A percentile compares a stretch with the other conserved stretches of the same genome.
Conservation (phyloP, 192 early-diverging fungal species). For the Umbelopsis vinacea region DNA sequence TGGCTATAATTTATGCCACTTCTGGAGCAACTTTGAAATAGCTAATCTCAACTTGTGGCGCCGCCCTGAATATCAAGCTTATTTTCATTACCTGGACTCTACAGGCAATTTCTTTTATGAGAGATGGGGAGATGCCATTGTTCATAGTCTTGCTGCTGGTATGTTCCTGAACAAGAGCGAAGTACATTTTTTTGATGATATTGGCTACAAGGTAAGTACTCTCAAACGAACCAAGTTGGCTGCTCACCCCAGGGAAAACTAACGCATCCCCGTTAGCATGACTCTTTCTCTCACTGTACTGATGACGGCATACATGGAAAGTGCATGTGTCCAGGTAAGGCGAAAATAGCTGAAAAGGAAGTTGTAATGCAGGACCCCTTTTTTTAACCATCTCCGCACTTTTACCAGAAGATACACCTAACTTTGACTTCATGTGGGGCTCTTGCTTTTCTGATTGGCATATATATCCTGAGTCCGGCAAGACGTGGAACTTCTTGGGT, state of each 20-base stretch:
- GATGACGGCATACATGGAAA: constrained; percentile 36
- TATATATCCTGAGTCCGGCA: constrained; percentile 23
- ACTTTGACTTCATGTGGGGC: constrained; percentile 36
- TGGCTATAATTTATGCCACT: constrained; percentile 72
- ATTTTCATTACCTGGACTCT: constrained; percentile 66
- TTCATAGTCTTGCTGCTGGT: constrained; percentile 69
- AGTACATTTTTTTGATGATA: constrained; percentile 75
- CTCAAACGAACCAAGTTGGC: constrained; percentile 29
- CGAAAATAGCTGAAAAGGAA: not conserved
- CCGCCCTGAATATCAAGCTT: constrained; percentile 55
- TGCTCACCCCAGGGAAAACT: too few species aligned
- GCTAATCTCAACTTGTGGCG: constrained; percentile 64
- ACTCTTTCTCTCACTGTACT: constrained; percentile 33
- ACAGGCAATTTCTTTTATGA: constrained; percentile 77
- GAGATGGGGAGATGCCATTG: constrained; percentile 79
- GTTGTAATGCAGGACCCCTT: too few species aligned
- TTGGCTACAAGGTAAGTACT: constrained; percentile 55
- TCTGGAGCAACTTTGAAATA: constrained; percentile 84
- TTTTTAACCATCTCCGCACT: not conserved
- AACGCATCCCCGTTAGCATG: constrained; percentile 13
- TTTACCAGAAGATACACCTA: constrained; percentile 26
- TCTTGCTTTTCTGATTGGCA: constrained; percentile 32
- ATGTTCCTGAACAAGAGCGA: constrained; percentile 60
- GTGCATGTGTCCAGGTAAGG: constrained; percentile 38
- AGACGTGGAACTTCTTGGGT: constrained; percentile 24